Evolutionary conservation across 257 asterid genomes (phyloP).

Genomic region (Solanum virginianum): DNA sequence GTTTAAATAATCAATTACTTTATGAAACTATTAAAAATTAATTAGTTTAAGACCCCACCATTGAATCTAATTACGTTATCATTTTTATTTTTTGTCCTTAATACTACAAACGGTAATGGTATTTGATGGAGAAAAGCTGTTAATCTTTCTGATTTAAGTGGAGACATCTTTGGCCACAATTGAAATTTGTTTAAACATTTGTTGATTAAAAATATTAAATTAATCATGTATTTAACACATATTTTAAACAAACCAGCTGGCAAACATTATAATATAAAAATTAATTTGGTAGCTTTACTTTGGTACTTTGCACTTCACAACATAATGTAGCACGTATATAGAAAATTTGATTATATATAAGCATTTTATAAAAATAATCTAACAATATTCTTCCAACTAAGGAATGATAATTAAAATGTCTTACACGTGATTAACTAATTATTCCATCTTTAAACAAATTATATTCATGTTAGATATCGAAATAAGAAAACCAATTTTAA

Average conservation of each 20-base stretch:
- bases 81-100: background rate
- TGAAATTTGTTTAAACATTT: background rate
- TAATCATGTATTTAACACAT: background rate
- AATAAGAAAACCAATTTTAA: background rate
- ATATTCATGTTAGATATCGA: background rate
- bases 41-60: constrained; percentile 5
- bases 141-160: constrained; percentile 1
- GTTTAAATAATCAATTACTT: background rate
- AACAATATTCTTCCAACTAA: background rate
- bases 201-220: background rate
- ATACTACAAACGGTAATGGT: background rate
- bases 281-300: background rate
- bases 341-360: background rate
- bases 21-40: background rate
- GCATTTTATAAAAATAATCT: background rate
- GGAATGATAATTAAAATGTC: background rate
- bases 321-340: background rate
- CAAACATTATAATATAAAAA: background rate
- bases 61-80: background rate
- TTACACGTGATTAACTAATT: background rate
- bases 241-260: background rate
- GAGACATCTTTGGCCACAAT: constrained; percentile 5
- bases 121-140: background rate
- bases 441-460: background rate
- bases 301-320: background rate